Conservation (phyloP, 495 filamentous ascomycete genomes). For the Apodospora peruviana region DNA sequence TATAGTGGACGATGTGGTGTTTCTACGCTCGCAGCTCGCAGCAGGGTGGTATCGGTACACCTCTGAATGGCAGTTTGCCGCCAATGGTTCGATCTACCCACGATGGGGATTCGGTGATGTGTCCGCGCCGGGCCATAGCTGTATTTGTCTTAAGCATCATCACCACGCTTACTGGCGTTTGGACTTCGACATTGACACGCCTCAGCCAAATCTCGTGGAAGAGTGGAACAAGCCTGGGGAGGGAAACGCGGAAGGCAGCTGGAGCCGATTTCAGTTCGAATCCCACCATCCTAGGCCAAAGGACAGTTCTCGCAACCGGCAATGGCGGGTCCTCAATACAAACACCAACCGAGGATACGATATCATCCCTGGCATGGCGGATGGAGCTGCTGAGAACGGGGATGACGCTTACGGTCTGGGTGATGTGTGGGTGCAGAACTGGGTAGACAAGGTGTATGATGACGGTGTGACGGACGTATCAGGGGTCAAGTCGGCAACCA, state of each 20-base stretch:
- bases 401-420: conserved; percentile 1
- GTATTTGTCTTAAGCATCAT: neutral
- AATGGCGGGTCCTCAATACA: neutral
- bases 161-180: conserved; percentile 3
- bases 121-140: neutral
- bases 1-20: neutral
- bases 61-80: neutral
- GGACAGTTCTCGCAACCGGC: neutral
- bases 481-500: too few relatives aligned
- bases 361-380: neutral
- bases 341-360: neutral
- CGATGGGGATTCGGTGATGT: neutral
- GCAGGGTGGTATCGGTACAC: conserved; percentile 4
- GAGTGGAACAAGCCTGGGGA: conserved; percentile 1
- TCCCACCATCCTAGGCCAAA: neutral
- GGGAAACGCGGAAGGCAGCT: too few relatives aligned
- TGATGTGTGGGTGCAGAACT: neutral
- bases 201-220: neutral
- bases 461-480: neutral
- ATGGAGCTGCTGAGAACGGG: neutral
- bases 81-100: neutral
- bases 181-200: conserved; percentile 2
- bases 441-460: neutral
- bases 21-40: neutral
- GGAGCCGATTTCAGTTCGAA: neutral